These are phyloP conservation scores for Xylariaceae sp. DNA, from an alignment of 2,329 filamentous ascomycete species.

Conservation along the genomic window DNA sequence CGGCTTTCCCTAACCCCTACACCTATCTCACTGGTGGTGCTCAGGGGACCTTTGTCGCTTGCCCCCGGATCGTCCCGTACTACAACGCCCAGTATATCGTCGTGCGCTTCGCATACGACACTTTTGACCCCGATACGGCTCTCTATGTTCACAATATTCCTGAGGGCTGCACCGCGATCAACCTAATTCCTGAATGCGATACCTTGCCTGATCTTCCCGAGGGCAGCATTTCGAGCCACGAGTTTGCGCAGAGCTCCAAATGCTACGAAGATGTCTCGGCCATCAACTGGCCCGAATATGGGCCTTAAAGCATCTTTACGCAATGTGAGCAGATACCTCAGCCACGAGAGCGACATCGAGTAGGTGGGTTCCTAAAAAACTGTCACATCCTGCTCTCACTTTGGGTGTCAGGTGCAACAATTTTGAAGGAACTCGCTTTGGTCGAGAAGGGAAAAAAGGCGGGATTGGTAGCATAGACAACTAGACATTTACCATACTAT, in stretches of 20 bases:
- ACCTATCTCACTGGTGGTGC: slow-evolving; percentile 38
- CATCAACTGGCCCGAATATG: slow-evolving; percentile 46
- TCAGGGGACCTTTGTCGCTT: slow-evolving; percentile 48
- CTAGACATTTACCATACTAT: too few species aligned
- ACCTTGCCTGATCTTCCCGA: slow-evolving; percentile 44
- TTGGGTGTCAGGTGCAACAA: too few species aligned
- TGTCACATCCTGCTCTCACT: too few species aligned
- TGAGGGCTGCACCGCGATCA: slow-evolving; percentile 49
- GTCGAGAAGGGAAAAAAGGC: too few species aligned
- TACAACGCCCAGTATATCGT: slow-evolving; percentile 47
- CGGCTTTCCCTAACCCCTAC: slow-evolving; percentile 44
- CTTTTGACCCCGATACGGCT: slow-evolving; percentile 21
- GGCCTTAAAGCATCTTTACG: slow-evolving; percentile 14
- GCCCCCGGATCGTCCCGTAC: slow-evolving; percentile 50
- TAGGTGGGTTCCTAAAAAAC: too few species aligned
- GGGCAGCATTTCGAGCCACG: slow-evolving; percentile 47
- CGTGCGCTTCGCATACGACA: slow-evolving; percentile 46
- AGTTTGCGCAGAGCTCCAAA: slow-evolving; percentile 44
- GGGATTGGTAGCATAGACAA: too few species aligned
- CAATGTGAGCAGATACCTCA: too few species aligned
- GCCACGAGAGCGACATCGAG: too few species aligned
- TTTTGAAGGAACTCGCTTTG: too few species aligned
- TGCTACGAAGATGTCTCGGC: slow-evolving; percentile 51
- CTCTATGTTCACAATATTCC: slow-evolving; percentile 39
- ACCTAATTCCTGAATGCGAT: slow-evolving; percentile 52